Evolutionary conservation across 805 yeast species (phyloP).

Genomic region (Saccharomycopsis fibuligera): DNA sequence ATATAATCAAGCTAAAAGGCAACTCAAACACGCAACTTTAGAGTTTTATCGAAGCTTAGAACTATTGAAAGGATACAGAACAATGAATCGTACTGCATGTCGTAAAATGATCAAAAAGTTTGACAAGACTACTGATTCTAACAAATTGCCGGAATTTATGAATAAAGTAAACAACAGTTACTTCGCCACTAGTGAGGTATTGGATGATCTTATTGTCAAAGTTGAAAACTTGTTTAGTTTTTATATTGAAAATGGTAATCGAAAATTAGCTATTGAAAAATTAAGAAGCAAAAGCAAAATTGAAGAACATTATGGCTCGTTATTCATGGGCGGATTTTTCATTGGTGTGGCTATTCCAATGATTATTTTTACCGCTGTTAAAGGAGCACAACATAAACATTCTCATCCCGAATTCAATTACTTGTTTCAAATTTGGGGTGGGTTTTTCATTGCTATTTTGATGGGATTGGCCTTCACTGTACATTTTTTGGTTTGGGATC

Average conservation of each 20-base stretch:
- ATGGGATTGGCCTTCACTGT: slow-evolving; percentile 58
- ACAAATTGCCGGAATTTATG: slow-evolving; percentile 44
- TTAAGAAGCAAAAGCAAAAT: slow-evolving; percentile 43
- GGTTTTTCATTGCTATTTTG: slow-evolving; percentile 64
- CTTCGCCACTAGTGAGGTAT: slow-evolving; percentile 54
- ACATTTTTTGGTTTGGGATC: slow-evolving; percentile 68
- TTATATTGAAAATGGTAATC: slow-evolving; percentile 63
- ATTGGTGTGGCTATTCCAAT: slow-evolving; percentile 70
- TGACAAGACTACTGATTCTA: slow-evolving; percentile 61
- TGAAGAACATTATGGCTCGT: slow-evolving; percentile 32
- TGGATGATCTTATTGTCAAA: slow-evolving; percentile 56
- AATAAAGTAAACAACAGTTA: slow-evolving; percentile 49
- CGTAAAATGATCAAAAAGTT: slow-evolving; percentile 85
- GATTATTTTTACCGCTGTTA: slow-evolving; percentile 48
- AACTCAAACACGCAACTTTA: slow-evolving; percentile 58
- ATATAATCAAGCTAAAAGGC: slow-evolving; percentile 58
- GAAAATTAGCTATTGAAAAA: slow-evolving; percentile 63
- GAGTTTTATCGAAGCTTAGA: slow-evolving; percentile 74
- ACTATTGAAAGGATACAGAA: slow-evolving; percentile 60
- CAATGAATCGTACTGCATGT: slow-evolving; percentile 80
- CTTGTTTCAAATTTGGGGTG: slow-evolving; percentile 87
- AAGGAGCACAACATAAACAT: slow-evolving; percentile 39
- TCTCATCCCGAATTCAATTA: slow-evolving; percentile 28
- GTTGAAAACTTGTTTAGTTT: slow-evolving; percentile 64
- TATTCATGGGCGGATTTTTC: slow-evolving; percentile 58